A percentile compares a stretch with the other conserved stretches of the same genome.
Conservation (phyloP, 306 rosid genomes). For the Sicyos baderoa region DNA sequence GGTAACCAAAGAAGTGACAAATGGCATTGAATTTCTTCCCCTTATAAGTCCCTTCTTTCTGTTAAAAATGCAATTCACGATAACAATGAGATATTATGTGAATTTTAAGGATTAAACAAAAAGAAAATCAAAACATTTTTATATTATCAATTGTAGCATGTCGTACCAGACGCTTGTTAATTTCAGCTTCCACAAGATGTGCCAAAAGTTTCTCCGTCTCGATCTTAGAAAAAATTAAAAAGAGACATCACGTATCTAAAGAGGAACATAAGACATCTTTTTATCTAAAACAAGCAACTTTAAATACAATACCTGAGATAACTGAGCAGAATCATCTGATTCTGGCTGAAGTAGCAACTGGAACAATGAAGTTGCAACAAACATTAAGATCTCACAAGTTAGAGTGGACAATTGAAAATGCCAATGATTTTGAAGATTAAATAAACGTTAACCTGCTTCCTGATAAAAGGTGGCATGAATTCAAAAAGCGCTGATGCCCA, state of each 20-base stretch:
- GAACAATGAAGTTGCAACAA: conserved; percentile 21
- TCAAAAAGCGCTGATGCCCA: conserved; percentile 98
- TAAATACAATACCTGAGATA: conserved; percentile 75
- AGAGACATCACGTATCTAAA: conserved; percentile 24
- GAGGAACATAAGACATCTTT: conserved; percentile 2
- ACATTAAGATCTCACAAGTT: not conserved
- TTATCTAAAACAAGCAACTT: not conserved
- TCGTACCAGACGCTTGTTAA: conserved; percentile 77
- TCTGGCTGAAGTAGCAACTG: conserved; percentile 91
- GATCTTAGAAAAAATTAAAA: conserved; percentile 46
- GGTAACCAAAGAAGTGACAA: conserved; percentile 98
- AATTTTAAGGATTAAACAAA: not conserved
- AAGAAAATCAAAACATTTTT: not conserved
- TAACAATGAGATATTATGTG: too few relatives aligned
- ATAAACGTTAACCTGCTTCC: conserved; percentile 53
- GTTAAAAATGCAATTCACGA: conserved; percentile 28
- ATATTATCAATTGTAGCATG: not conserved
- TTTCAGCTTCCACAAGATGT: conserved; percentile 87
- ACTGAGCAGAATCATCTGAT: conserved; percentile 96
- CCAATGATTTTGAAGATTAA: not conserved
- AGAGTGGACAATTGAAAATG: not conserved
- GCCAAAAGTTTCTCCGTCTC: conserved; percentile 97
- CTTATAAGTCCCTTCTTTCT: conserved; percentile 95
- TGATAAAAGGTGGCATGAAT: conserved; percentile 84
- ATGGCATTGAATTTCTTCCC: conserved; percentile 97